Conservation (phyloP, 768 basidiomycete genomes). For the Termitomyces sp. region DNA sequence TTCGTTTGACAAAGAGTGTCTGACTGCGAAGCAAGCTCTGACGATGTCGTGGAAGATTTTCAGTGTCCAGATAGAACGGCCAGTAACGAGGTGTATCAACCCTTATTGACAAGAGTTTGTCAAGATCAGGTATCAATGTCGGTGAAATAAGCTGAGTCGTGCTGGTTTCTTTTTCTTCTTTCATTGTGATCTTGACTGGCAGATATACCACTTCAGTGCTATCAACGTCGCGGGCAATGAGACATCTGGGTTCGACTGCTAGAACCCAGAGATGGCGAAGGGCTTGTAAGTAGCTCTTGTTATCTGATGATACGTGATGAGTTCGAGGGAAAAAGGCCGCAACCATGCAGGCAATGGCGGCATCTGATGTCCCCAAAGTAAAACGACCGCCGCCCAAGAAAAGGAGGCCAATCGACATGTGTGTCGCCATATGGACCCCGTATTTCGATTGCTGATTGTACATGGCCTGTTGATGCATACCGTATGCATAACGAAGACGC, state of each 20-base stretch:
- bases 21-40: slow-evolving; percentile 70
- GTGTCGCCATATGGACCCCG: slow-evolving; percentile 86
- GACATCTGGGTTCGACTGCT: slow-evolving; percentile 90
- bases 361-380: slow-evolving; percentile 88
- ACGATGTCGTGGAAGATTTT: slow-evolving; percentile 64
- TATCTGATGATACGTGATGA: slow-evolving; percentile 76
- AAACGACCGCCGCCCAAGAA: slow-evolving; percentile 93
- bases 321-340: slow-evolving; percentile 92
- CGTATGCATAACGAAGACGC: slow-evolving; percentile 85
- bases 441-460: slow-evolving; percentile 72
- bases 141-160: slow-evolving; percentile 85
- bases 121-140: slow-evolving; percentile 88
- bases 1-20: slow-evolving; percentile 88
- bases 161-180: slow-evolving; percentile 60
- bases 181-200: slow-evolving; percentile 83
- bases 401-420: slow-evolving; percentile 86
- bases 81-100: slow-evolving; percentile 96
- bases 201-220: slow-evolving; percentile 89
- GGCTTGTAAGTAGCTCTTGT: slow-evolving; percentile 88
- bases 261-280: slow-evolving; percentile 95
- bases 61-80: slow-evolving; percentile 85
- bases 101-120: slow-evolving; percentile 75
- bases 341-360: slow-evolving; percentile 87
- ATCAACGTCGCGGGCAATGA: slow-evolving; percentile 91
- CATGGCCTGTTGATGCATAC: slow-evolving; percentile 70